phyloP scores from a whole-genome alignment of 164 flowering plant genomes.

The Warburgia ugandensis region DNA sequence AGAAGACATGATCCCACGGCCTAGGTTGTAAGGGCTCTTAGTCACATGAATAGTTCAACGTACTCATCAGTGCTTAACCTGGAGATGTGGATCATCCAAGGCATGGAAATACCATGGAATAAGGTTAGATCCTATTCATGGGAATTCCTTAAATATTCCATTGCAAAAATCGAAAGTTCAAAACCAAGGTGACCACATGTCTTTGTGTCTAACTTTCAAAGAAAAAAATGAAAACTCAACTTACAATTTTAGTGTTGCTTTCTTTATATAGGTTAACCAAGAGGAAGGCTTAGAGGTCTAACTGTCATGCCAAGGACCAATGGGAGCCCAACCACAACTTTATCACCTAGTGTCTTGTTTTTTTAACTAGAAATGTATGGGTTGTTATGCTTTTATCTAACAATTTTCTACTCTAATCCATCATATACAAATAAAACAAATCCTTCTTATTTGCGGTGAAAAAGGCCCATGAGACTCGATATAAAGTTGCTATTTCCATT shows the following conservation, averaged over 20 bases:
- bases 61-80: too few relatives aligned
- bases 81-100: too few relatives aligned
- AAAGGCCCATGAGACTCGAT: constrained; percentile 47
- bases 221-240: too few relatives aligned
- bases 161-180: too few relatives aligned
- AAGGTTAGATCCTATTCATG: too few relatives aligned
- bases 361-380: constrained; percentile 84
- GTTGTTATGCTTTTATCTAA: not conserved
- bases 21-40: too few relatives aligned
- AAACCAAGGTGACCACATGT: too few relatives aligned
- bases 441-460: constrained; percentile 43
- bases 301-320: constrained; percentile 64
- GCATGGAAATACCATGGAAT: too few relatives aligned
- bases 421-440: constrained; percentile 10
- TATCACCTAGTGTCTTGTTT: constrained; percentile 61
- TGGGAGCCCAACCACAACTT: constrained; percentile 76
- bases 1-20: too few relatives aligned
- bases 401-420: not conserved
- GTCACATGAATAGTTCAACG: too few relatives aligned
- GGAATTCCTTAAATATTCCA: too few relatives aligned
- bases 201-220: too few relatives aligned
- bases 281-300: constrained; percentile 56
- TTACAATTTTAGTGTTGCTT: not conserved
- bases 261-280: constrained; percentile 50
- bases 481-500: constrained; percentile 69